phyloP scores from a whole-genome alignment of 305 asterid genomes.

The Ajuga reptans region DNA sequence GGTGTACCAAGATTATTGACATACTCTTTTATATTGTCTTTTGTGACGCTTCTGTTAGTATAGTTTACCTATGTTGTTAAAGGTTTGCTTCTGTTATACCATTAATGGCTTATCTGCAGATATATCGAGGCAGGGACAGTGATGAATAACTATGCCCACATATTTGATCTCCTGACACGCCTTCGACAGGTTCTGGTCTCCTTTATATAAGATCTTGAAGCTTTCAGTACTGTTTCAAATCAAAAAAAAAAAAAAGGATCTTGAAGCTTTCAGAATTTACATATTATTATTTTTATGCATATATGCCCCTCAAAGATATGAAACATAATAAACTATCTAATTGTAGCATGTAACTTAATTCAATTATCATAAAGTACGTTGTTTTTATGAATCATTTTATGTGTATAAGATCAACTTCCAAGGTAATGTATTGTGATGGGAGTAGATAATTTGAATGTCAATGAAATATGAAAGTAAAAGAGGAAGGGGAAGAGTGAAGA shows the following conservation, averaged over 20 bases:
- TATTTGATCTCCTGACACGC: conserved; percentile 85
- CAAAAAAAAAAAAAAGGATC: too few species aligned
- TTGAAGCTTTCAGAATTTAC: neutral
- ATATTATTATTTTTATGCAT: conserved; percentile 5
- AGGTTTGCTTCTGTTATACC: conserved; percentile 1
- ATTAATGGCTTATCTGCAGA: conserved; percentile 38
- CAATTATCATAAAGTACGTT: neutral
- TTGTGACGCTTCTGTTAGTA: neutral
- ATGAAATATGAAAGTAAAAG: neutral
- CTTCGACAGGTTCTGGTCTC: conserved; percentile 67
- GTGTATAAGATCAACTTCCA: neutral
- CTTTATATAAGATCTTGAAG: conserved; percentile 9
- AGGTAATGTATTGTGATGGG: neutral
- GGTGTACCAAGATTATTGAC: neutral
- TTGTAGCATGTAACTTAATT: neutral
- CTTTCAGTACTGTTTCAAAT: too few species aligned
- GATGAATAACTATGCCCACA: conserved; percentile 90
- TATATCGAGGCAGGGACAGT: conserved; percentile 64
- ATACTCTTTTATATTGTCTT: neutral
- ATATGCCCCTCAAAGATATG: neutral
- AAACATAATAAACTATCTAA: neutral
- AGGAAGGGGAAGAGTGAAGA: neutral
- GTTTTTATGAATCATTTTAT: neutral
- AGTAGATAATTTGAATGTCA: neutral
- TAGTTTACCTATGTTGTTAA: neutral